phyloP scores from a whole-genome alignment of 208 protist genomes.

The Wallacemonas sp. region DNA sequence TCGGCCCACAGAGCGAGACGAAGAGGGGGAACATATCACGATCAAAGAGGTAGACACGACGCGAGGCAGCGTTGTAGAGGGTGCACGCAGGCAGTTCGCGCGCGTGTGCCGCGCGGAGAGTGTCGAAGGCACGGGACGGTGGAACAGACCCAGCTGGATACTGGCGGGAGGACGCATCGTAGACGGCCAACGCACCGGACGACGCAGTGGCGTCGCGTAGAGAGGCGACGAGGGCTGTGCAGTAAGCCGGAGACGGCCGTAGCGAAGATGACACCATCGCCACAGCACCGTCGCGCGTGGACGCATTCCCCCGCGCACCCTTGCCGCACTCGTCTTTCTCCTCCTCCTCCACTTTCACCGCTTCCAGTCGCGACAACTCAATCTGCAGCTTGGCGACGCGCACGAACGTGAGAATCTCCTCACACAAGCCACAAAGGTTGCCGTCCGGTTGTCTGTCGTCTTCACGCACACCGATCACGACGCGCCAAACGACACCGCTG shows the following conservation, averaged over 20 bases:
- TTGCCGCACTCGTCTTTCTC: no score
- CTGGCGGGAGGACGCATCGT: not conserved
- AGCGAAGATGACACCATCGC: not conserved
- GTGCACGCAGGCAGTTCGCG: not conserved
- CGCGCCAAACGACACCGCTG: slow-evolving; percentile 82
- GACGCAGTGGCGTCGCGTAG: not conserved
- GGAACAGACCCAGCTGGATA: not conserved
- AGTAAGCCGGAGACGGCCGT: not conserved
- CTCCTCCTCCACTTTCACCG: not conserved
- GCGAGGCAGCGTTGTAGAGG: not conserved
- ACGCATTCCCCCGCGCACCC: not conserved
- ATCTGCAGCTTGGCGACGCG: slow-evolving; percentile 44
- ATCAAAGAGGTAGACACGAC: slow-evolving; percentile 17
- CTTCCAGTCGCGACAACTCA: slow-evolving; percentile 35
- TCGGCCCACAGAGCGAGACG: slow-evolving; percentile 29
- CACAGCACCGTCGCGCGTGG: not conserved
- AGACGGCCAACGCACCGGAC: not conserved
- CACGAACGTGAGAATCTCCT: slow-evolving; percentile 45
- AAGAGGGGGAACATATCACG: slow-evolving; percentile 46
- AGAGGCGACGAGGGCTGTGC: not conserved
- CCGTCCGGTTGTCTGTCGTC: slow-evolving; percentile 20
- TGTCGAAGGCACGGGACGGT: not conserved
- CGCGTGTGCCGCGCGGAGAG: not conserved
- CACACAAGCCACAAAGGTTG: slow-evolving; percentile 23
- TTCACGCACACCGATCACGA: slow-evolving; percentile 59